Conservation (phyloP, 2,329 filamentous ascomycete genomes). For the Fusarium oxysporum region DNA sequence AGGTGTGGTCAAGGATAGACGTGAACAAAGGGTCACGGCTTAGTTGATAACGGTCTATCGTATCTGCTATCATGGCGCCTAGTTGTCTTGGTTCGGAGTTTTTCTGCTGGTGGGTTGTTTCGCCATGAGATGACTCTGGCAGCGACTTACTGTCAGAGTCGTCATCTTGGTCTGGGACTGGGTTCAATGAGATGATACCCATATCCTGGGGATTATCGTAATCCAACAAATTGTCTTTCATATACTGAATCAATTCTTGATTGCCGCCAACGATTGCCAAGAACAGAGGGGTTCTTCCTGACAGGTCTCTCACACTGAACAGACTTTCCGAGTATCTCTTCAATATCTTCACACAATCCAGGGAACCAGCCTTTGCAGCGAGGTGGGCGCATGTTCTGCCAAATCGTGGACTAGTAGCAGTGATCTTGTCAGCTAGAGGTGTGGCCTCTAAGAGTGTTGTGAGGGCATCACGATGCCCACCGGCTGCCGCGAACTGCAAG, state of each 20-base stretch:
- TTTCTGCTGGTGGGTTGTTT: not conserved
- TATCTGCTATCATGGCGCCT: constrained; percentile 29
- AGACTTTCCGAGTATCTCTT: constrained; percentile 13
- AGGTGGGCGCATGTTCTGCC: constrained; percentile 36
- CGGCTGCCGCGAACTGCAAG: constrained; percentile 39
- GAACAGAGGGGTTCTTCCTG: constrained; percentile 36
- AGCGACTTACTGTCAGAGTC: not conserved
- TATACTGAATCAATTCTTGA: constrained; percentile 29
- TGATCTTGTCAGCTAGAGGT: constrained; percentile 4
- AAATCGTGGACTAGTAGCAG: constrained; percentile 19
- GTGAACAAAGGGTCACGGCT: constrained; percentile 10
- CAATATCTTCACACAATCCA: constrained; percentile 38
- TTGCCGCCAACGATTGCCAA: constrained; percentile 18
- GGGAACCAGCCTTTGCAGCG: constrained; percentile 25
- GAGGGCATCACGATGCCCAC: constrained; percentile 23
- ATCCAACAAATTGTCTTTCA: constrained; percentile 25
- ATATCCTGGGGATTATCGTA: constrained; percentile 6
- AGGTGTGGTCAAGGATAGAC: constrained; percentile 26
- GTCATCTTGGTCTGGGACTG: not conserved
- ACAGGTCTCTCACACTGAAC: constrained; percentile 26
- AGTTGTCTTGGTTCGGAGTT: constrained; percentile 9
- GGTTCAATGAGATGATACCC: constrained; percentile 2
- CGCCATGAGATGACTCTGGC: not conserved
- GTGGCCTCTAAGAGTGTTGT: constrained; percentile 33
- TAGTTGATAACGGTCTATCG: constrained; percentile 18